Percentiles rank a stretch among this genome's conserved stretches.
These are phyloP conservation scores for Prunus salicina DNA, from an alignment of 306 rosid genomes.

Conservation along the genomic window DNA sequence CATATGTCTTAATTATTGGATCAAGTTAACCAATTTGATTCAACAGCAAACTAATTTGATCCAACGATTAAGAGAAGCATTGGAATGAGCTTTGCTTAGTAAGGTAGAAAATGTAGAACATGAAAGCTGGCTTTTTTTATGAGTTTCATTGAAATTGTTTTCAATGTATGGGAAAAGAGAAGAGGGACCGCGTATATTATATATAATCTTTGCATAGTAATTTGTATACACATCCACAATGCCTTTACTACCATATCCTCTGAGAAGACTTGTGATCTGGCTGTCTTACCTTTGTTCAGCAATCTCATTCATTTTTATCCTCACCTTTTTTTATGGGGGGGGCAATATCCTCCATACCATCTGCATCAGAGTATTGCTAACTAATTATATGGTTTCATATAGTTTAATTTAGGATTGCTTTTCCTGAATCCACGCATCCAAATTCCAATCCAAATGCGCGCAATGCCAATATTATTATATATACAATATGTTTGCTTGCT, in stretches of 20 bases:
- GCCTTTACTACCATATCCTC: background rate
- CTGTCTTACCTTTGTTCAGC: background rate
- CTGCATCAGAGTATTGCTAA: no score
- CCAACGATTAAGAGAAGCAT: no score
- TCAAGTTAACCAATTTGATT: accelerated
- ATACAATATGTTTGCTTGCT: background rate
- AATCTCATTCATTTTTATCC: background rate
- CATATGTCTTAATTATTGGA: accelerated
- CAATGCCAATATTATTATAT: background rate
- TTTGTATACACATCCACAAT: background rate
- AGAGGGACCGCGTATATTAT: background rate
- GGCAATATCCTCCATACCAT: no score
- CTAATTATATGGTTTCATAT: no score
- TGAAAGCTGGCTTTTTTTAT: no score
- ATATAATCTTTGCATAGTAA: no score
- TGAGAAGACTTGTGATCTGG: background rate
- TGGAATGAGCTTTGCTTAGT: no score
- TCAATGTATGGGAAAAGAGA: background rate
- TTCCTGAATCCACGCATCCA: background rate
- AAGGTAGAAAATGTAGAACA: no score
- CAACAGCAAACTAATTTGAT: no score
- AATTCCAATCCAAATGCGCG: background rate
- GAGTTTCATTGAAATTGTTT: background rate
- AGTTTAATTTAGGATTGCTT: background rate
- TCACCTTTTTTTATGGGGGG: no score